phyloP scores from a whole-genome alignment of 805 yeast genomes.

The Metschnikowia lunata region DNA sequence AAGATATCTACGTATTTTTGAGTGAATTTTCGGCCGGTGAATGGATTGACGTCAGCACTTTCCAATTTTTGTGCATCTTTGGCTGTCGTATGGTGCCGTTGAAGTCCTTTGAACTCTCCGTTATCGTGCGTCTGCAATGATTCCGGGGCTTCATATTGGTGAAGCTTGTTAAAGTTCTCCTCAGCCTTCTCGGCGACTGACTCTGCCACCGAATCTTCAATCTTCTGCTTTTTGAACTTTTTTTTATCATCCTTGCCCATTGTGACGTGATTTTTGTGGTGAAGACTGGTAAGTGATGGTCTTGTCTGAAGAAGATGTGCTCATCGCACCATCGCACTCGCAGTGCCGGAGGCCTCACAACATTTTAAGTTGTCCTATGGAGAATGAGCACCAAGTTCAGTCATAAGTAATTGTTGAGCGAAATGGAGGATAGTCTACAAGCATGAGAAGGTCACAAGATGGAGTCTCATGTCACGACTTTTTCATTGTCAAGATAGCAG shows the following conservation, averaged over 20 bases:
- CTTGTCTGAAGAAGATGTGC: slow-evolving; percentile 1
- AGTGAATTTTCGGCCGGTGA: slow-evolving; percentile 63
- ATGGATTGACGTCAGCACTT: slow-evolving; percentile 62
- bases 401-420: too few species aligned
- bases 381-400: too few species aligned
- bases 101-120: slow-evolving; percentile 55
- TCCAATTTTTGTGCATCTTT: slow-evolving; percentile 58
- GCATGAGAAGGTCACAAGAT: too few species aligned
- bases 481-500: too few species aligned
- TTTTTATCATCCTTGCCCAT: slow-evolving; percentile 17
- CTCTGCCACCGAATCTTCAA: slow-evolving; percentile 54
- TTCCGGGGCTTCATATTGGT: slow-evolving; percentile 35
- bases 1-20: slow-evolving; percentile 74
- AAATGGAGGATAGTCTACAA: too few species aligned
- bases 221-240: slow-evolving; percentile 37
- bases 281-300: too few species aligned
- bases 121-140: slow-evolving; percentile 53
- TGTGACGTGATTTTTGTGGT: background rate
- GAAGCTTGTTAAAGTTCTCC: slow-evolving; percentile 45
- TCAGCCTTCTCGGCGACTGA: slow-evolving; percentile 66
- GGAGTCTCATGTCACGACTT: too few species aligned
- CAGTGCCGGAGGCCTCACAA: background rate
- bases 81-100: slow-evolving; percentile 64
- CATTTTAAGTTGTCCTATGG: too few species aligned
- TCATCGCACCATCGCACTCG: slow-evolving; percentile 1